Base-by-base conservation (phyloP, 805 yeast genomes). In the Candida verbasci region DNA sequence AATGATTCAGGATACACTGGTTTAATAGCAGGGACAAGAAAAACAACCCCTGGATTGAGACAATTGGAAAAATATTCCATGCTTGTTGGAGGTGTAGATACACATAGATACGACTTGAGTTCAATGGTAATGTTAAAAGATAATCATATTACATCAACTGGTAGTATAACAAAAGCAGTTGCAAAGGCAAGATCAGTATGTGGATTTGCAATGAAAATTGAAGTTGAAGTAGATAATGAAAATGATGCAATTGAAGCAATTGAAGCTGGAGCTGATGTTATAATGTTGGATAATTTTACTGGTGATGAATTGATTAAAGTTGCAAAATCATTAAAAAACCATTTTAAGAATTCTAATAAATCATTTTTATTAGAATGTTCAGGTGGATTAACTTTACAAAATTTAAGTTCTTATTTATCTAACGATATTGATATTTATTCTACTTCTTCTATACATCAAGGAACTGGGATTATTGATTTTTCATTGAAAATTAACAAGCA, bases 111-210 rank as follows among this genome's bases (percentile, higher is more conserved):
- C 54, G 97, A 91, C 55, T 74, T 89, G 39, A 81, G 93, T 30
- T 76, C 93, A 2, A 89, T 89, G 97, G 89, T 91, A 2, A 89
- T 91, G 97, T 73, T 89, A 48, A 89, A 89, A 58, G 97, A 89
- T 54, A 89, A 89, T 58, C 97, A 91, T 55, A 74, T 89, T 27
- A 85, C 93, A 79, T 80, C 95, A 3, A 85, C 94, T 2, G 97
- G 97, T 0, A 86, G 95, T 20, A 91, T 89, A 43, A 84, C 95
- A 3, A 65, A 72, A 31, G 97, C 97, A 1, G 91, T 91, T 6
- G 48, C 62, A 23, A 71, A 72, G 41, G 97, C 97, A 1, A 73
- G 86, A 38, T 66, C 68, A 10, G 95, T 81, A 0, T 85, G 87
- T 53, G 97, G 97, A 3, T 89, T 89, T 60, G 76, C 95, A 3